Conservation (phyloP, 2,329 filamentous ascomycete species). For the Pseudocercospora macadamiae region DNA sequence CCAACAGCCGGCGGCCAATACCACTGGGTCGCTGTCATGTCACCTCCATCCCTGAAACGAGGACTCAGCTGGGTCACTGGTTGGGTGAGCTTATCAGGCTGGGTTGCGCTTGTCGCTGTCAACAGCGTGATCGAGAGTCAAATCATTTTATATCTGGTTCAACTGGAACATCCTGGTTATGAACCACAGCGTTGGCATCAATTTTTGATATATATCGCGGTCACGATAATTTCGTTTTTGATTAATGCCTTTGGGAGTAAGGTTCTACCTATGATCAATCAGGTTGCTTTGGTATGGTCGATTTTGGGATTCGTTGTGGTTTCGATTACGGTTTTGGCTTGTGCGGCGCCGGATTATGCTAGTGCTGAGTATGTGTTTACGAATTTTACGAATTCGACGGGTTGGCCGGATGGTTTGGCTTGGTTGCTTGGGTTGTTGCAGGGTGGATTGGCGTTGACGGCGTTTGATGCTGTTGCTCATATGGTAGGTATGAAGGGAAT, state of each 20-base stretch:
- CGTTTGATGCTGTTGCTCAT: conserved; percentile 42
- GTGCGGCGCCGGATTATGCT: conserved; percentile 64
- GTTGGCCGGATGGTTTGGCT: conserved; percentile 69
- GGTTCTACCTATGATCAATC: conserved; percentile 64
- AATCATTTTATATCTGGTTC: background rate
- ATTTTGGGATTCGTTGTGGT: conserved; percentile 67
- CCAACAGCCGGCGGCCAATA: conserved; percentile 62
- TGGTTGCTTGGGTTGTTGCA: conserved; percentile 61
- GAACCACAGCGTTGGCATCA: conserved; percentile 65
- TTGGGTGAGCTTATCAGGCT: conserved; percentile 69
- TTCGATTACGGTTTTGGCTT: conserved; percentile 66
- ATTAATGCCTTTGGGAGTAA: conserved; percentile 66
- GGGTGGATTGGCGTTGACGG: conserved; percentile 58
- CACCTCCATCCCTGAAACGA: conserved; percentile 60
- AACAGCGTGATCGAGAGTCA: background rate
- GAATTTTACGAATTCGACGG: conserved; percentile 66
- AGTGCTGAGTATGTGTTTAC: conserved; percentile 66
- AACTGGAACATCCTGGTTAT: conserved; percentile 48
- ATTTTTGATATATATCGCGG: conserved; percentile 68
- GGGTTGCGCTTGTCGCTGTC: conserved; percentile 44
- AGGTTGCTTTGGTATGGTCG: conserved; percentile 69
- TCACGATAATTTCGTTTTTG: conserved; percentile 60
- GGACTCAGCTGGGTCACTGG: conserved; percentile 68
- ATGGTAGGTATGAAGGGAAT: background rate
- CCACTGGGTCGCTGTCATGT: conserved; percentile 68